Evolutionary conservation across 345 rosid species (phyloP), one percentile per base, ranked within the genome.

Genomic region (Carallia pectinifolia): DNA sequence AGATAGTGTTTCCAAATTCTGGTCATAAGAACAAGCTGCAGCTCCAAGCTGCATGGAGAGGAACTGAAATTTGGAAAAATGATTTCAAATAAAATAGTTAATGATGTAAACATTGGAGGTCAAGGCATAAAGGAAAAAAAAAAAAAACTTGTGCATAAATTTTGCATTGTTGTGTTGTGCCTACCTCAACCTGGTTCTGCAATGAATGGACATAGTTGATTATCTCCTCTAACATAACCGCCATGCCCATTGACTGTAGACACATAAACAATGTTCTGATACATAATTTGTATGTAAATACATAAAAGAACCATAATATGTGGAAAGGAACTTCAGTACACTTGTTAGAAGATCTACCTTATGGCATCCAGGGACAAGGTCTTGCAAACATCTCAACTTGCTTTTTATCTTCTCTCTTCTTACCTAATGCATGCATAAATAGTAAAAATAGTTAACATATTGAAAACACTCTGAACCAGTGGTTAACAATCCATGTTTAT

Each of bases 11-110:
- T 58, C 62, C 34, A 56, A 52, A 66, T 79, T 74, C 12, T 33
- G 44, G 40, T 67, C 70, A 50, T 71, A 56, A 53, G 77, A 66
- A 64, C 72, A 74, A 55, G 79, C 71, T 7, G 88, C 84, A 30
- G 88, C 79, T 33, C 86, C 85, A 47, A 85, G 84, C 81, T 85
- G 84, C 86, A 79, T 82, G 0, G 88, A 85, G 40, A 85, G 84
- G 63, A 85, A 85, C 88, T 85, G 80, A 39, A 65, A 60, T 79
- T 77, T 9, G 30, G 30, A 5, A 69, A 47, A 23, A 27, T 13
- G 58, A 40, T 33, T 33, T 33, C 34, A 4, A 33, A 33, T 4
- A 53, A 53, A 27, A 64, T 29, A 2, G 40, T 48, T 7, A 66
- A 38, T 58, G 33, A 23, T 58, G 23, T 27, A 1, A 19, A 1